Evolutionary conservation across 2,329 filamentous ascomycete genomes (phyloP).

Genomic region (Stagonosporopsis chrysanthemi): DNA sequence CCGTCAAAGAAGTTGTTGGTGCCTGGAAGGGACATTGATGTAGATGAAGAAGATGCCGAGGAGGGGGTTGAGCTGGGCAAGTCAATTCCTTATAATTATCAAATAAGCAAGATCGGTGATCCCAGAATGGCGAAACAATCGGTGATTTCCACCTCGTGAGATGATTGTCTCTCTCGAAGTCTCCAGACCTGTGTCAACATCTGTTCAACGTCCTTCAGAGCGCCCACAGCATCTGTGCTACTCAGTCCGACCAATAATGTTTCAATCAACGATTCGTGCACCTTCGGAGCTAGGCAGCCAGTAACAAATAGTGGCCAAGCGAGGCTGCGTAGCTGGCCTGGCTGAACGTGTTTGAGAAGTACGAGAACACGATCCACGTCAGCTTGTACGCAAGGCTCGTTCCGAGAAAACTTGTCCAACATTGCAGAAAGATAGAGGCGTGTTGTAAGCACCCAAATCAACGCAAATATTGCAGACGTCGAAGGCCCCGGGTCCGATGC

Average conservation of each 20-base stretch:
- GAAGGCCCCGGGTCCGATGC: not conserved
- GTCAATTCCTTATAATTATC: not conserved
- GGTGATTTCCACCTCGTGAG: constrained; percentile 11
- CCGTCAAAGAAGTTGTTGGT: constrained; percentile 21
- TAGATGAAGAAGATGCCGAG: not conserved
- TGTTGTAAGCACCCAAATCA: constrained; percentile 1
- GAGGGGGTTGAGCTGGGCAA: not conserved
- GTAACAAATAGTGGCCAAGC: constrained; percentile 26
- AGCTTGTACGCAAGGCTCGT: not conserved
- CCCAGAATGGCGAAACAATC: constrained; percentile 18
- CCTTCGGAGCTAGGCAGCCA: constrained; percentile 15
- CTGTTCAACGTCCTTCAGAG: constrained; percentile 16
- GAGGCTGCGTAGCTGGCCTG: constrained; percentile 18
- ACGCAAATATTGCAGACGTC: not conserved
- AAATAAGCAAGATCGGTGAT: constrained; percentile 15
- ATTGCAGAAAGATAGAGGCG: not conserved
- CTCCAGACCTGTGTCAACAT: constrained; percentile 18
- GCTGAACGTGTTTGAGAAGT: constrained; percentile 8
- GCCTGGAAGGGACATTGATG: constrained; percentile 16
- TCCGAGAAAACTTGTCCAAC: not conserved
- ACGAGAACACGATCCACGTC: constrained; percentile 11
- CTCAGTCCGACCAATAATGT: constrained; percentile 4
- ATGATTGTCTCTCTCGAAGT: not conserved
- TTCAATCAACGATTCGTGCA: constrained; percentile 7
- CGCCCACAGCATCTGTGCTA: constrained; percentile 12